A percentile compares a stretch with the other conserved stretches of the same genome.
phyloP scores from a whole-genome alignment of 768 basidiomycete genomes.

The Leccinum boreale region DNA sequence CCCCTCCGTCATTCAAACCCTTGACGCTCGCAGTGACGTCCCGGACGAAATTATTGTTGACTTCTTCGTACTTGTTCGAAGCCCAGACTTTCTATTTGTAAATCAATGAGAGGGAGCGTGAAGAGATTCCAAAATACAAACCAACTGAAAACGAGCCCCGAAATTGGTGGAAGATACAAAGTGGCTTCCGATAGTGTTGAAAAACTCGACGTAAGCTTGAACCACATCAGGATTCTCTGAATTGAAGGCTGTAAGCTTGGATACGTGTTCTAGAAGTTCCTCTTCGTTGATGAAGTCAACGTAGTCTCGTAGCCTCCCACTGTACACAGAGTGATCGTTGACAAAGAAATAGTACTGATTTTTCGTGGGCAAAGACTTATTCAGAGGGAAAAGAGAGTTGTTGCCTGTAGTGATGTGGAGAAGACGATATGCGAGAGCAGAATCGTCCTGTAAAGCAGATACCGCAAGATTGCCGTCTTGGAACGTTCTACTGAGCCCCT shows the following conservation, averaged over 20 bases:
- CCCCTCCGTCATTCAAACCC: conserved; percentile 7
- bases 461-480: neutral
- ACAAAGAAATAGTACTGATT: conserved; percentile 5
- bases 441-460: neutral
- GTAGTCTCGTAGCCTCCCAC: conserved; percentile 1
- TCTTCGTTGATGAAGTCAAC: conserved; percentile 5
- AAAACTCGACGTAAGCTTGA: conserved; percentile 3
- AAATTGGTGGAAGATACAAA: neutral
- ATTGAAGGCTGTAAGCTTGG: conserved; percentile 1
- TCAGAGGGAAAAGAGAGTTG: conserved; percentile 1
- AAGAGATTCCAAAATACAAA: neutral
- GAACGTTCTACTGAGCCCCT: neutral
- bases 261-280: conserved; percentile 2
- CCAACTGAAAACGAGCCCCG: conserved; percentile 6
- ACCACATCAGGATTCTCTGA: neutral
- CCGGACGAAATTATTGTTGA: conserved; percentile 1
- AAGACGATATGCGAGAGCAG: conserved; percentile 4
- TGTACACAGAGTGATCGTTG: conserved; percentile 1
- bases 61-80: conserved; percentile 6
- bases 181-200: conserved; percentile 7
- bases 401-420: conserved; percentile 1
- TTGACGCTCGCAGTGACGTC: conserved; percentile 8
- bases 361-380: conserved; percentile 1
- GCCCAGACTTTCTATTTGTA: conserved; percentile 5
- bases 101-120: neutral